Evolutionary conservation across 179 eudicot genomes (phyloP), one percentile per base, ranked within the genome.

Genomic region (Spinacia oleracea): DNA sequence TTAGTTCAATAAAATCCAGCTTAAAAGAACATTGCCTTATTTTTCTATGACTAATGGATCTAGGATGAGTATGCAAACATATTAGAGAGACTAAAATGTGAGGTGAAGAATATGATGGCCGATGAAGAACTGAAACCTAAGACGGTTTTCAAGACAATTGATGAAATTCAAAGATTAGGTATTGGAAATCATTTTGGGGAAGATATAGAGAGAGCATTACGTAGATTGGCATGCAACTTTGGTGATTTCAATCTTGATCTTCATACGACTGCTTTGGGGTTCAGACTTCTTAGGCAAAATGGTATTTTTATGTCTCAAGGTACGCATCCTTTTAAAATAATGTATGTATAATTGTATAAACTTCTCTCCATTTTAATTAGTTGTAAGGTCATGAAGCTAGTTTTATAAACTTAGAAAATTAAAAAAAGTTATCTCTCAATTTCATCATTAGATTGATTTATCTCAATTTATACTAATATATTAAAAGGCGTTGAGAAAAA

Each of bases 131-230:
- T 70, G 53, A 64, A 72, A 34, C 70, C 62, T 42, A n/a, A 67
- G 5, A 15, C 25, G 55, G 74, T 34, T 64, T 78, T 88, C 25
- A 80, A 86, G 48, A 53, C 84, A 1, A 79, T 88, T 46, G 89
- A 84, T 72, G 80, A 80, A 21, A 70, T 84, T 18, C 84, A 86
- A 74, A 63, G 84, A 48, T 81, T 84, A 60, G 89, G 85, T 14
- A 51, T 88, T 20, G 78, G 72, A 42, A 25, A 82, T 63, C 89
- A 73, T 60, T 86, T 88, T 71, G 48, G 82, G n/a, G 46, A 76
- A 25, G 74, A 71, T 9, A 81, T 86, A 60, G 29, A 2, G 3
- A 72, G 10, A 31, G 78, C 80, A 23, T 50, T 88, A 29, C 56
- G 51, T 25, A 62, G 60, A 73, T 32, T 84, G 14, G 9, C 56